Conservation (phyloP, 768 basidiomycete species). For the Nevesoporus exiguus region DNA sequence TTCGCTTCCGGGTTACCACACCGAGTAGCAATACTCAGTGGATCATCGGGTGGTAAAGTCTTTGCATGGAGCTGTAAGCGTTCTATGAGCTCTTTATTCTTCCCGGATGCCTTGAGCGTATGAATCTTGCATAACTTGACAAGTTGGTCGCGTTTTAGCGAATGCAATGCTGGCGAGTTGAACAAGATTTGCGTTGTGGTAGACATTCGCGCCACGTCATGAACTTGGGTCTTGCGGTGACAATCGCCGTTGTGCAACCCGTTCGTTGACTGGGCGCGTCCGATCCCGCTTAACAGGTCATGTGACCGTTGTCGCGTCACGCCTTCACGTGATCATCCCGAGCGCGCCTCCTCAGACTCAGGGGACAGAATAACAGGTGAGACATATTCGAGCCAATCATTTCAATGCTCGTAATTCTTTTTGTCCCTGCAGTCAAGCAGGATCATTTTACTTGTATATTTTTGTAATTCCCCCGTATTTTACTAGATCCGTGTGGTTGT, state of each 20-base stretch:
- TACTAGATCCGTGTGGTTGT: conserved; percentile 1
- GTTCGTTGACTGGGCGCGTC: conserved; percentile 20
- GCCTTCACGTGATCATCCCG: conserved; percentile 16
- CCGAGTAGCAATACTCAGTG: conserved; percentile 51
- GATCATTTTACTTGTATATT: not conserved
- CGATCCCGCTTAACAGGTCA: conserved; percentile 8
- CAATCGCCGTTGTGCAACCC: not conserved
- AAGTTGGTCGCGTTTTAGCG: conserved; percentile 81
- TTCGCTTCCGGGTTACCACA: conserved; percentile 41
- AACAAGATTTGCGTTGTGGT: conserved; percentile 77
- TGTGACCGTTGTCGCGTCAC: conserved; percentile 13
- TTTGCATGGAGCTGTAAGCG: conserved; percentile 65
- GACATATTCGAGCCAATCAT: conserved; percentile 7
- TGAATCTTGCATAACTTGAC: conserved; percentile 84
- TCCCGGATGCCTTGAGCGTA: conserved; percentile 73
- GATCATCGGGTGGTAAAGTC: conserved; percentile 55
- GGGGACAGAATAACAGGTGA: conserved; percentile 14
- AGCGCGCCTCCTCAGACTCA: conserved; percentile 2
- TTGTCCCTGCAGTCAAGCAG: not conserved
- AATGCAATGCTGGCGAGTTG: conserved; percentile 80
- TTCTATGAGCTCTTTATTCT: conserved; percentile 71
- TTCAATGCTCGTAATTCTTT: not conserved
- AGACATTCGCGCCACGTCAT: conserved; percentile 42
- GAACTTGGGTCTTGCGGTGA: not conserved
- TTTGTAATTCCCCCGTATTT: not conserved